Conservation (phyloP, 345 rosid genomes). For the Syzygium grande region DNA sequence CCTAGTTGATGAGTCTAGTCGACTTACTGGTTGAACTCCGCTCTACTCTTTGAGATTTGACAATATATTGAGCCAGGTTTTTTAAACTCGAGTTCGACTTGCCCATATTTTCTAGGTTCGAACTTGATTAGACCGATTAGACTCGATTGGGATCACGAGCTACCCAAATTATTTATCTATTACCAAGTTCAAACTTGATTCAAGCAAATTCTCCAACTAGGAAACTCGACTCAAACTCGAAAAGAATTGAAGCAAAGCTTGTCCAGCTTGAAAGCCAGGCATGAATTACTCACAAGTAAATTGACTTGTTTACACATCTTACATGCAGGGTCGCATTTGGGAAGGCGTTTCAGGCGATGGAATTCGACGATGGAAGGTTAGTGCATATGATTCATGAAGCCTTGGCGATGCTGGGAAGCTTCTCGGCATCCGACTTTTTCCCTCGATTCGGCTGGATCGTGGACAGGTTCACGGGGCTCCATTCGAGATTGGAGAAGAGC, state of each 20-base stretch:
- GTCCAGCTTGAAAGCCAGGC: not conserved
- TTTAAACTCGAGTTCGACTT: not conserved
- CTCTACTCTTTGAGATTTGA: not conserved
- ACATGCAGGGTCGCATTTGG: conserved; percentile 19
- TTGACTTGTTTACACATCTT: not conserved
- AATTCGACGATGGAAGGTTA: not conserved
- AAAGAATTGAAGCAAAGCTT: not conserved
- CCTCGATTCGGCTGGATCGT: conserved; percentile 13
- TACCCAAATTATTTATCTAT: not conserved
- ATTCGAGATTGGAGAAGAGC: not conserved
- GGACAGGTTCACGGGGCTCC: conserved; percentile 10
- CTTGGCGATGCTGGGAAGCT: conserved; percentile 1
- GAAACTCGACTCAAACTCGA: no score
- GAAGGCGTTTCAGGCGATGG: conserved; percentile 7
- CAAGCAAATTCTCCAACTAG: not conserved
- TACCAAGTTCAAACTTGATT: not conserved
- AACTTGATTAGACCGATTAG: not conserved
- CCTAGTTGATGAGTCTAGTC: not conserved
- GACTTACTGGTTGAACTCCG: not conserved
- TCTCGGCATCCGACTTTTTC: conserved; percentile 10
- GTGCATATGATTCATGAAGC: not conserved
- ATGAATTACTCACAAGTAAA: not conserved
- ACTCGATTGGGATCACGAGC: not conserved
- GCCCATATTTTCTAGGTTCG: no score
- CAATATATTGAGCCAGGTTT: not conserved